Evolutionary conservation across 2,329 filamentous ascomycete species (phyloP).

Genomic region (Colletotrichum musicola): DNA sequence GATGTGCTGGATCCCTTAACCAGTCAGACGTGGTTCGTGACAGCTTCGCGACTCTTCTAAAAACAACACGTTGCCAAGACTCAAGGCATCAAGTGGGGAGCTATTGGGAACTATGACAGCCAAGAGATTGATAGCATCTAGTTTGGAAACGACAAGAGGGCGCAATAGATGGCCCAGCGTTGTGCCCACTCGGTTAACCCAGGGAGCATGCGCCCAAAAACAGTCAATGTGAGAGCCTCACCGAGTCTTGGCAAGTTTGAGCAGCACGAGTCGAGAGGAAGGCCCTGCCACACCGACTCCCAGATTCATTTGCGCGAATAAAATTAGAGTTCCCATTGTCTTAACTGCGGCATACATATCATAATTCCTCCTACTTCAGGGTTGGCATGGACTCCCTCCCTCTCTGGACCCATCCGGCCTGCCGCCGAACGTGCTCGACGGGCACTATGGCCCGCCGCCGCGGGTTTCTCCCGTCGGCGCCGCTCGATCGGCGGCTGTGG

Average conservation of each 20-base stretch:
- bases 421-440: constrained; percentile 22
- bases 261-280: constrained; percentile 22
- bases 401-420: not conserved
- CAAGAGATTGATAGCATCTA: constrained; percentile 25
- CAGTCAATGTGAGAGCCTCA: constrained; percentile 1
- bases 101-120: not conserved
- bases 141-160: not conserved
- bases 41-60: constrained; percentile 16
- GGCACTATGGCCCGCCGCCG: constrained; percentile 13
- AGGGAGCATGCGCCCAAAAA: constrained; percentile 3
- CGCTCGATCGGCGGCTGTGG: constrained; percentile 22
- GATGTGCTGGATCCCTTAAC: not conserved
- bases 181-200: no score
- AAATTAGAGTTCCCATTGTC: constrained; percentile 14
- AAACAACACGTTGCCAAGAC: constrained; percentile 25
- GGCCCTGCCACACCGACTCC: constrained; percentile 13
- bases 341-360: not conserved
- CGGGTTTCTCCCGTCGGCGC: constrained; percentile 16
- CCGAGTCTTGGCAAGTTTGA: constrained; percentile 32
- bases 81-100: not conserved
- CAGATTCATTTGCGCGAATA: constrained; percentile 12
- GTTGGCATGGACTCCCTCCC: constrained; percentile 8
- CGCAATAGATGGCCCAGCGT: not conserved
- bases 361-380: not conserved
- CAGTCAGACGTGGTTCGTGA: constrained; percentile 9